Conservation (phyloP, 768 basidiomycete genomes). For the Cystobasidium onofrii region DNA sequence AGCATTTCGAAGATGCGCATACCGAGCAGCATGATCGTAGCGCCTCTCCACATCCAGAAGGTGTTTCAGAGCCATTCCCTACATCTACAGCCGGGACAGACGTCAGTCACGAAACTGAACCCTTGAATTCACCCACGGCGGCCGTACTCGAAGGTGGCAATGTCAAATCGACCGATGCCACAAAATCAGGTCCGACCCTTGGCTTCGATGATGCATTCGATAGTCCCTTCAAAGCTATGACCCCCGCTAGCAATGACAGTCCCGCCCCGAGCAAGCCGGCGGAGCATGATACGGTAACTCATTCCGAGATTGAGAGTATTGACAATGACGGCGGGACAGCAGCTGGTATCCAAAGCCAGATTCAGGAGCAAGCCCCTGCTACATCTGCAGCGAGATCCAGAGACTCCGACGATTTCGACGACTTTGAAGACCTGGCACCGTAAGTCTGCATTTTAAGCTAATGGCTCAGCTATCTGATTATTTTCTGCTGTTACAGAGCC, state of each 20-base stretch:
- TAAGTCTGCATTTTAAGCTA: not conserved
- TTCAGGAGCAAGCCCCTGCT: not conserved
- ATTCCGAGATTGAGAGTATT: no score
- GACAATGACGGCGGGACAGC: not conserved
- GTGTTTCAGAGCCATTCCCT: not conserved
- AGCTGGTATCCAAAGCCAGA: not conserved
- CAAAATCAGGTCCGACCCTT: not conserved
- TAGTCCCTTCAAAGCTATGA: not conserved
- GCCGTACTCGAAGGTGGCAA: not conserved
- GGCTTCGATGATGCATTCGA: conserved; percentile 28
- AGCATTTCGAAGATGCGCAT: conserved; percentile 6
- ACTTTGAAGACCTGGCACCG: conserved; percentile 22
- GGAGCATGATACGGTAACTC: not conserved
- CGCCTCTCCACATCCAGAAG: not conserved
- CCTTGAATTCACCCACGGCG: not conserved
- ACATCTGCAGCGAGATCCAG: not conserved
- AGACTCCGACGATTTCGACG: conserved; percentile 12
- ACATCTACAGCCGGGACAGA: not conserved
- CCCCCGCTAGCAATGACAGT: not conserved
- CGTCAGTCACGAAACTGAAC: not conserved
- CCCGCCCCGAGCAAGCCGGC: not conserved
- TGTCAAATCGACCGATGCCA: not conserved
- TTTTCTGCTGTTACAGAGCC: not conserved
- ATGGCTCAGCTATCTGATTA: not conserved
- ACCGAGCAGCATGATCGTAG: not conserved